Evolutionary conservation across 805 yeast species (phyloP), one percentile per base, ranked within the genome.

Genomic region (Pichia nanzhaoensis): DNA sequence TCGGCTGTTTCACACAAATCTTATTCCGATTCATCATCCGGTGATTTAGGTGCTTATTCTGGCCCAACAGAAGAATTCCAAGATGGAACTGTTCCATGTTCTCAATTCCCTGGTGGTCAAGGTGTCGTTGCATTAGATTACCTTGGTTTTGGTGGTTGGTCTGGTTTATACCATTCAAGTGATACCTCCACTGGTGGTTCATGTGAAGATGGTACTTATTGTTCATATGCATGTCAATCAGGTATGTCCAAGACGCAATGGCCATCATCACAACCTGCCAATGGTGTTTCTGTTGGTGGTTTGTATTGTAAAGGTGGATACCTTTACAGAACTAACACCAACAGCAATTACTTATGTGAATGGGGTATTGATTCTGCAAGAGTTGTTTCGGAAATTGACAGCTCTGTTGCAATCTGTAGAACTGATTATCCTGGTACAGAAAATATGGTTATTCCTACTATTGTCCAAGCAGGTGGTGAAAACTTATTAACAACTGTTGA

Each of bases 401-500:
- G 82, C 49, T 74, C 74, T 43, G 89, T 91, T 57, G 91, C 98
- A 49, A 70, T 93, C 60, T 93, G 99, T 77, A 85, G 97, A 75
- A 91, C 99, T 51, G 99, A 91, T 67, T 91, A 91, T 79, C 99
- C 99, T 62, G 99, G 99, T 72, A 83, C 96, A 53, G 99, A 91
- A 74, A 89, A 89, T 78, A 93, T 91, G 98, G 95, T 82, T 55
- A 76, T 91, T 51, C 98, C 99, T 65, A 90, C 98, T 49, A 71
- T 78, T 51, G 84, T 90, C 43, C 65, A 64, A 30, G 84, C 83
- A 48, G 96, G 95, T 57, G 58, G 70, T 33, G 55, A 75, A 33
- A 66, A 74, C 59, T 82, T 84, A 47, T 70, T 89, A 55, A 74
- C 96, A 44, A 95, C 84, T 55, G 96, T 90, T 52, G 75, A 88